Percentiles rank a stretch among this genome's conserved stretches.
Conservation (phyloP, 148 eudicot species). For the Hydrangea macrophylla region DNA sequence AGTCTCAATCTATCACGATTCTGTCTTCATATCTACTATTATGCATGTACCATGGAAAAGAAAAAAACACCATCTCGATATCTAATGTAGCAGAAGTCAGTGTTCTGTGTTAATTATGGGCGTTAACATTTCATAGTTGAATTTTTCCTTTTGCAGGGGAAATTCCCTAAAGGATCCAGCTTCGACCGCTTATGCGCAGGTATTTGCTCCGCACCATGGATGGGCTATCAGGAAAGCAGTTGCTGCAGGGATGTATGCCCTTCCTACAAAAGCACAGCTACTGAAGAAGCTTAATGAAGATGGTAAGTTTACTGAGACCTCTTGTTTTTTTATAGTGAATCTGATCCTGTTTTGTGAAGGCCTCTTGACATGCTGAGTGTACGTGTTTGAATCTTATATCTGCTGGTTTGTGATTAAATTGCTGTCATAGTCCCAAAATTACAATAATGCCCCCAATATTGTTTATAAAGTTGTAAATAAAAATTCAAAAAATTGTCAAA, state of each 20-base stretch:
- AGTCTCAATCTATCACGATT: no score
- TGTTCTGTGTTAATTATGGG: no score
- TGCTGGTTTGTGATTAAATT: not conserved
- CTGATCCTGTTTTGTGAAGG: not conserved
- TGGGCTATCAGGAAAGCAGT: slow-evolving; percentile 98
- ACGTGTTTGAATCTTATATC: not conserved
- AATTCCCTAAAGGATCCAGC: slow-evolving; percentile 82
- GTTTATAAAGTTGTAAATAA: no score
- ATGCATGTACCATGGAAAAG: no score
- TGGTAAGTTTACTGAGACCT: slow-evolving; percentile 44
- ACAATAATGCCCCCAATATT: no score
- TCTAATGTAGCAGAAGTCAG: not conserved
- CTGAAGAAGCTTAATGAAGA: slow-evolving; percentile 82
- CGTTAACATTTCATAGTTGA: slow-evolving; percentile 1
- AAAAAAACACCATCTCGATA: not conserved
- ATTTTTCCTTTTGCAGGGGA: slow-evolving; percentile 39
- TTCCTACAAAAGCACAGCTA: slow-evolving; percentile 80
- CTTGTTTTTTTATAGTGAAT: slow-evolving; percentile 2
- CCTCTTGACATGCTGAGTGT: not conserved
- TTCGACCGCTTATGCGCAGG: slow-evolving; percentile 77
- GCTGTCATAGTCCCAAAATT: no score
- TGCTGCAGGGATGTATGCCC: slow-evolving; percentile 97
- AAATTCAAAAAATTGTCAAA: no score
- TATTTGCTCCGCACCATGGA: slow-evolving; percentile 93
- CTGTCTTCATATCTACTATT: no score